phyloP scores from a whole-genome alignment of 2,329 filamentous ascomycete species.

The Botrytis pseudocinerea region DNA sequence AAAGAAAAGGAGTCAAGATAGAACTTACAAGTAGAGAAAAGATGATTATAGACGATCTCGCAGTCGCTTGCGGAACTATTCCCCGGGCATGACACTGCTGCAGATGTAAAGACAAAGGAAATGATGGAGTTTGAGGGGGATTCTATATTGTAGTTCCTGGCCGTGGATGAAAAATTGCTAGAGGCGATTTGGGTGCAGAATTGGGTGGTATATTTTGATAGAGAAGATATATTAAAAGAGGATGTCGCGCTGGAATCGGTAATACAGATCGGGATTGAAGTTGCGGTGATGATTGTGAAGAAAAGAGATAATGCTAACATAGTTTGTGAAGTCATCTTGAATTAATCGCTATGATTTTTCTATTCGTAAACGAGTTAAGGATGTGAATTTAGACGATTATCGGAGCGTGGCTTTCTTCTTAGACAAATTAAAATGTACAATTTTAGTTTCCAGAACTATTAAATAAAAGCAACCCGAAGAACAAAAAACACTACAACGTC shows the following conservation, averaged over 20 bases:
- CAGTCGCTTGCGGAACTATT: background rate
- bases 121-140: background rate
- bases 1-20: background rate
- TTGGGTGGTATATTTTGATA: background rate
- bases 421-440: background rate
- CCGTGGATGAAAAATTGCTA: background rate
- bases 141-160: background rate
- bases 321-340: background rate
- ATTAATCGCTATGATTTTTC: background rate
- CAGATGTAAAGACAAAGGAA: background rate
- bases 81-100: background rate
- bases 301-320: background rate
- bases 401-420: background rate
- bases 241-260: background rate
- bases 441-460: conserved; percentile 5
- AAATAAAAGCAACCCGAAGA: background rate
- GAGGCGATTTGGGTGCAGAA: conserved; percentile 3
- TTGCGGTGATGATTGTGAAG: background rate
- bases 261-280: conserved; percentile 1
- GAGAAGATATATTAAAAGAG: background rate
- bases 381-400: background rate
- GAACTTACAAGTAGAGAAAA: background rate
- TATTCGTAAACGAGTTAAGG: background rate
- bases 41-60: background rate
- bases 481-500: background rate